A percentile compares a stretch with the other conserved stretches of the same genome.
Conservation (phyloP, 2,329 filamentous ascomycete genomes). For the Fonsecaea monophora region DNA sequence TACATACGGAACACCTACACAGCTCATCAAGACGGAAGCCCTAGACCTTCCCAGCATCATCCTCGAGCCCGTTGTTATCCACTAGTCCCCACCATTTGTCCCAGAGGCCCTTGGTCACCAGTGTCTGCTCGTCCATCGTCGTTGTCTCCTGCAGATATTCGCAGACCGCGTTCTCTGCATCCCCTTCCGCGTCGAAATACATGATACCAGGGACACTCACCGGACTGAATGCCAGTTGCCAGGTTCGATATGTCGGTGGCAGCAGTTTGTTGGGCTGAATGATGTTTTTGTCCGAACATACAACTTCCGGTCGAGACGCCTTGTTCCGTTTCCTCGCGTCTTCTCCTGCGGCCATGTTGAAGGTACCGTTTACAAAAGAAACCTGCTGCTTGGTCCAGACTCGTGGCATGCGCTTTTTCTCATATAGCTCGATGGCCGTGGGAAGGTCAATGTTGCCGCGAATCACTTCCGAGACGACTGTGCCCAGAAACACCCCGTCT, state of each 20-base stretch:
- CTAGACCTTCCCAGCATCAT: background rate
- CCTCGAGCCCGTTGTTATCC: conserved; percentile 29
- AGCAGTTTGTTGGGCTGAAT: conserved; percentile 22
- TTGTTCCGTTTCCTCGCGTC: conserved; percentile 24
- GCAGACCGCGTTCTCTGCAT: conserved; percentile 36
- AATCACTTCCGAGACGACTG: conserved; percentile 48
- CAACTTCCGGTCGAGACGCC: conserved; percentile 27
- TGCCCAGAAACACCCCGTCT: conserved; percentile 52
- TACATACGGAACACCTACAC: background rate
- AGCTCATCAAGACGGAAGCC: background rate
- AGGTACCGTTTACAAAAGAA: conserved; percentile 38
- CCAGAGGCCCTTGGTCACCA: conserved; percentile 34
- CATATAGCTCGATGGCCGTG: conserved; percentile 50
- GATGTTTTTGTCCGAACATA: conserved; percentile 22
- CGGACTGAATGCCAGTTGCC: conserved; percentile 32
- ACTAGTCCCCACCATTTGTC: conserved; percentile 35
- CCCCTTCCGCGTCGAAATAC: conserved; percentile 37
- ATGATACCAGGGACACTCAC: conserved; percentile 31
- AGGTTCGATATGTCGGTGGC: conserved; percentile 33
- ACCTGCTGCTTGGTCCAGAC: conserved; percentile 53
- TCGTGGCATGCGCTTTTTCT: conserved; percentile 52
- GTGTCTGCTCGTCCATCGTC: conserved; percentile 28
- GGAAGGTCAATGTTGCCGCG: conserved; percentile 44
- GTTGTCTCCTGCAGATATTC: conserved; percentile 34
- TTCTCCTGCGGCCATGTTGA: conserved; percentile 31